Base-by-base conservation (phyloP, 2,329 filamentous ascomycete genomes). In the Colletotrichum neosansevieriae region DNA sequence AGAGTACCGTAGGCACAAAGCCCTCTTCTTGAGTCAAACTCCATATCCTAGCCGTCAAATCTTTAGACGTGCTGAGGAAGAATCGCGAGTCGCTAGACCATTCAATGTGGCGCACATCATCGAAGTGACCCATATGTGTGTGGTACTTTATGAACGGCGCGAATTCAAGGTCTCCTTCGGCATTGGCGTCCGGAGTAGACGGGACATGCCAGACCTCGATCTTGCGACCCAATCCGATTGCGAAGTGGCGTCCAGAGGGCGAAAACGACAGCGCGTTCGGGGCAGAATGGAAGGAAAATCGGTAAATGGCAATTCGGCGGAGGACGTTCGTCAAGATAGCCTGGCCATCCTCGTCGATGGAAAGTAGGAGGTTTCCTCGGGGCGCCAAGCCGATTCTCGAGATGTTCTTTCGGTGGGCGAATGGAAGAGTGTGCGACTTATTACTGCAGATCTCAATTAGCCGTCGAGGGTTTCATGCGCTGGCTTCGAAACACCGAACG, bases 71-170 rank as follows among this genome's bases (percentile, higher is more conserved):
- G 70, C 91, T 97, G 61, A 99, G 85, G 79, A 99, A 95, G 84
- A 99, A 99, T 29, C 96, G 88, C 12, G 95, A 98, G 81, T 99
- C 97, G 78, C 89, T 92, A 9, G 96, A 98, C 96, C 97, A 99
- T 77, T 97, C 92, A 63, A 99, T 92, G 77, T 91, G 91, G 71
- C 90, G 89, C 12, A 98, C 91, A 15, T 87, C 88, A 78, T 98
- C 96, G 74, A 96, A 97, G 79, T 99, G 96, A 0, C 93, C 94
- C 1, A 90, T 90, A 74, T 97, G 94, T 58, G 92, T 91, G 72
- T 94, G 90, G 81, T 98, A 93, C 72, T 92, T 87, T 54, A 98
- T 91, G 75, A 99, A 99, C 0, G 96, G 96, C 19, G 96, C 94
- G 80, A 98, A 99, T 74, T 98, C 94, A 62, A 98, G 85, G 71